These are phyloP conservation scores for Chrysochromulina tobinii DNA, from an alignment of 78 protist genomes.

Conservation along the genomic window DNA sequence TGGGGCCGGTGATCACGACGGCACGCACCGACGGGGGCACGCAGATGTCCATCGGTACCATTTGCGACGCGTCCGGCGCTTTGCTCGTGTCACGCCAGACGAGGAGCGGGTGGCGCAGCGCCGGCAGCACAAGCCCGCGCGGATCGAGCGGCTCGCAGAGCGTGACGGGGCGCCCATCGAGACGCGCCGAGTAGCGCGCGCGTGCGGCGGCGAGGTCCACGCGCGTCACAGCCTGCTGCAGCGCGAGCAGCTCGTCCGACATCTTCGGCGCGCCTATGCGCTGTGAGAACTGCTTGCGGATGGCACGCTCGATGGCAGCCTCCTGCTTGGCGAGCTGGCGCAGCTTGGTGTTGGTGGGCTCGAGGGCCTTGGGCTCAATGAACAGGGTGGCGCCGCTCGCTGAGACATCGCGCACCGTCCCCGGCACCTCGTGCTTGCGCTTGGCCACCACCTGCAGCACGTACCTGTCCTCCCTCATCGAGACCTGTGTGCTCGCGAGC, in stretches of 20 bases:
- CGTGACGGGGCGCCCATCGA: background rate
- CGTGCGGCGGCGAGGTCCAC: constrained; percentile 25
- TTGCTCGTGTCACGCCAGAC: background rate
- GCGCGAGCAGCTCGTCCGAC: background rate
- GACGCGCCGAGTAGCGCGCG: background rate
- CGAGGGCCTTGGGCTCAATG: background rate
- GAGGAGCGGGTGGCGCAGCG: background rate
- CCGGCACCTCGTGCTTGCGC: background rate
- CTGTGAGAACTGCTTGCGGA: background rate
- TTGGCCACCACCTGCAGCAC: background rate
- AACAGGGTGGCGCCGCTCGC: background rate
- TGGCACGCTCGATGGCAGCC: background rate
- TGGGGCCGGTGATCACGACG: background rate
- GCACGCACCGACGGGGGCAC: background rate
- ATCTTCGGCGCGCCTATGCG: background rate
- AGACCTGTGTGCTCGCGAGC: background rate
- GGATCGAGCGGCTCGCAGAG: background rate
- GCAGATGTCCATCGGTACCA: background rate
- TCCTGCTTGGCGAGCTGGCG: background rate
- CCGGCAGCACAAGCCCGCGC: background rate
- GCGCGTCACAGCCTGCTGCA: background rate
- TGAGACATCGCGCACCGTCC: background rate
- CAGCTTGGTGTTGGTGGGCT: background rate
- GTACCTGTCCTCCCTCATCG: background rate
- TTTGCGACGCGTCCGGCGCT: background rate